Evolutionary conservation across 139 green algal genomes (phyloP), one percentile per base, ranked within the genome.

Genomic region (Monoraphidium neglectum): DNA sequence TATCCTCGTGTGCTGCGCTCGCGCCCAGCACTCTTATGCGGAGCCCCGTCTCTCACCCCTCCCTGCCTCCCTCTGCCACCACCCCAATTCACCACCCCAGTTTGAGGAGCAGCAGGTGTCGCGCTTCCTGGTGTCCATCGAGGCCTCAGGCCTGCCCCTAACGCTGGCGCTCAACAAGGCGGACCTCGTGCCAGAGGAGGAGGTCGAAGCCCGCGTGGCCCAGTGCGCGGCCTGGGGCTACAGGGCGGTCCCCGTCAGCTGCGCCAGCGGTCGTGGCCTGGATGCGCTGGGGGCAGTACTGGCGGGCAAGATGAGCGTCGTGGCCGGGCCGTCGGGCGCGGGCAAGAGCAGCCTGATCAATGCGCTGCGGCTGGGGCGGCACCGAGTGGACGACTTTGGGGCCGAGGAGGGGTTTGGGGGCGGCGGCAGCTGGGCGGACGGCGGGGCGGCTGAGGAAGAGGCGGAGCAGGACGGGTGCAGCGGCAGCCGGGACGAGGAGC

Each of bases 261-360:
- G 91, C n/a, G 80, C 81, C 10, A 86, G 70, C n/a, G 89, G 84
- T 1, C 15, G 70, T 64, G 92, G 90, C 5, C 66, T 98, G 67
- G 76, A 88, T 18, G 38, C 80, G 47, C 73, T 96, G 38, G 70
- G 79, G 28, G 35, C 60, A 3, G 76, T 32, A 24, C 80, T 98
- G 63, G 30, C 56, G 37, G 81, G 83, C 0, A 74, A 76, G 0
- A 85, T 92, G 21, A 90, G 87, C 0, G 95, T 97, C 33, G 76
- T 99, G 35, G 92, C 94, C 1, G 96, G 96, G 18, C 96, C 96
- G 4, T 97, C 89, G 79, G 87, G 93, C 0, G 95, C 94, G 12
- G 96, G 96, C 67, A 99, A 99, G 82, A 97, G 89, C 4, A 94
- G 84, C 5, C 83, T 99, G 38, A 98, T 99, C 77, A 99, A 99